phyloP scores from a whole-genome alignment of 179 eudicot genomes.

The Carnegiea gigantea region DNA sequence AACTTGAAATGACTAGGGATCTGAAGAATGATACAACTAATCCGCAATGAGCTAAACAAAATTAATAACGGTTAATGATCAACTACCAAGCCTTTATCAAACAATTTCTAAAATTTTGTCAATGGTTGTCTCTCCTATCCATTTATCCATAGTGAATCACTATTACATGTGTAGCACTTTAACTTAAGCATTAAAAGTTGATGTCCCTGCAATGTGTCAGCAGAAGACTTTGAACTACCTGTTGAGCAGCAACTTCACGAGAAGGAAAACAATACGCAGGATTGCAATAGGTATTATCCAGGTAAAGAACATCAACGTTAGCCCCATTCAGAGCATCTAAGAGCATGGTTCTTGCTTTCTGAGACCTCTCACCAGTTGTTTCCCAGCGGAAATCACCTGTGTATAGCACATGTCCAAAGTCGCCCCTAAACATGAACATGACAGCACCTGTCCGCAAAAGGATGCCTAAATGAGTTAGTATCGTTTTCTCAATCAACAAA shows the following conservation, averaged over 20 bases:
- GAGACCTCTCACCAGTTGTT: constrained; percentile 38
- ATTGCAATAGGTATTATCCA: constrained; percentile 82
- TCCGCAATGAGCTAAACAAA: background rate
- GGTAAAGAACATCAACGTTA: constrained; percentile 51
- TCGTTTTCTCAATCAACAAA: background rate
- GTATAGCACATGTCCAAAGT: constrained; percentile 69
- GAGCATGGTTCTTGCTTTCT: constrained; percentile 56
- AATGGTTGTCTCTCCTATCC: background rate
- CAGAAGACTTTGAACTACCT: constrained; percentile 40
- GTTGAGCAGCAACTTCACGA: constrained; percentile 64
- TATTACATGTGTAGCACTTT: background rate
- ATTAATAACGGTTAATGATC: background rate
- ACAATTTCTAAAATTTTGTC: background rate
- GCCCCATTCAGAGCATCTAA: constrained; percentile 51
- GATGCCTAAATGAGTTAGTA: background rate
- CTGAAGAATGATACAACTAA: background rate
- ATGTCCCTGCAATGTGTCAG: background rate
- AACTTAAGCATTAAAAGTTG: background rate
- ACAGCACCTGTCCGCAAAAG: constrained; percentile 57
- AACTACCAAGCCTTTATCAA: background rate
- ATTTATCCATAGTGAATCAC: background rate
- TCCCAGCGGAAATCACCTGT: constrained; percentile 98
- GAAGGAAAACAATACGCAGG: constrained; percentile 69
- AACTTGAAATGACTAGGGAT: background rate
- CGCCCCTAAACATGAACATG: constrained; percentile 81